These are phyloP conservation scores for Quillaja saponaria DNA, from an alignment of 306 rosid species.

Conservation along the genomic window DNA sequence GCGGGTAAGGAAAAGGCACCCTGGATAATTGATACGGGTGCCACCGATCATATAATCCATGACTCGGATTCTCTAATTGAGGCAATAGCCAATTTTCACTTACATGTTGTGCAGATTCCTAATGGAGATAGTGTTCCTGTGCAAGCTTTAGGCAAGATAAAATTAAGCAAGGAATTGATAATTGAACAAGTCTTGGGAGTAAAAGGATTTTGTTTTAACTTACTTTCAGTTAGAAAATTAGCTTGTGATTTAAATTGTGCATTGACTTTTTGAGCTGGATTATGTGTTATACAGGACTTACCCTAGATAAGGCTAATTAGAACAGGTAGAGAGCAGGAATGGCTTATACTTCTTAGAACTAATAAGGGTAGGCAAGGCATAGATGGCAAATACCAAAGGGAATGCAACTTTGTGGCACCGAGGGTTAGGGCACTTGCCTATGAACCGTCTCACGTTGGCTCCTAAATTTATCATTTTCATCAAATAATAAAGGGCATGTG, in stretches of 20 bases:
- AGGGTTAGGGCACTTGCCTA: background rate
- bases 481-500: background rate
- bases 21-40: background rate
- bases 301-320: conserved; percentile 20
- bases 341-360: background rate
- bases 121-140: background rate
- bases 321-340: background rate
- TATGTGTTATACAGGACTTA: conserved; percentile 13
- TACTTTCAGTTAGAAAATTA: conserved; percentile 18
- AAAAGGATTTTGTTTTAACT: background rate
- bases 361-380: background rate
- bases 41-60: background rate
- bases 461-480: background rate
- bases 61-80: background rate
- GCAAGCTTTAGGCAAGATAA: background rate
- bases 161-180: background rate
- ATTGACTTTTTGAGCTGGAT: conserved; percentile 2
- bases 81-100: background rate
- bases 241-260: background rate
- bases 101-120: background rate
- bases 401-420: conserved; percentile 2
- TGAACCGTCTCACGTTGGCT: background rate
- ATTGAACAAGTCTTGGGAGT: background rate
- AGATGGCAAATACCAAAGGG: background rate
- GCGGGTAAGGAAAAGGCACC: background rate